Evolutionary conservation across 2,329 filamentous ascomycete genomes (phyloP).

Genomic region (Rutstroemia sp.): DNA sequence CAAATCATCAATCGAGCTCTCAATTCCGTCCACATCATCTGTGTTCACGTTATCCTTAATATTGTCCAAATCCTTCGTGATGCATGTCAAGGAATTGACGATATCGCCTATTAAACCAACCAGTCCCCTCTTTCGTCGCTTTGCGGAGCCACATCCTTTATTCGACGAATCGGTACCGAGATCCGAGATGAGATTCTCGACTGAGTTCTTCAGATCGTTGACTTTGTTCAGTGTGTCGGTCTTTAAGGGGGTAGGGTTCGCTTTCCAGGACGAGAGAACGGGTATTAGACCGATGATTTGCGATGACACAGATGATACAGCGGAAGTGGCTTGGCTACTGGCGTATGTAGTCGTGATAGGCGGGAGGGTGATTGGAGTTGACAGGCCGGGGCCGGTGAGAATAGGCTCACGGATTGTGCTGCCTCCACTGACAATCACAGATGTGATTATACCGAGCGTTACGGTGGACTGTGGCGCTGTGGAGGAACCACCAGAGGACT

Average conservation of each 20-base stretch:
- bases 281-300: neutral
- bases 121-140: neutral
- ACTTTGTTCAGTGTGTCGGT: neutral
- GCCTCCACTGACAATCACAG: neutral
- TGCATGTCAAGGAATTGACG: neutral
- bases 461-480: neutral
- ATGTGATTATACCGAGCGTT: neutral
- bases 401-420: neutral
- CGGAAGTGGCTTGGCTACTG: neutral
- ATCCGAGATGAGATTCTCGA: neutral
- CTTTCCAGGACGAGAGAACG: neutral
- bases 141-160: neutral
- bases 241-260: neutral
- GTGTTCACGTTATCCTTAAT: neutral
- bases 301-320: neutral
- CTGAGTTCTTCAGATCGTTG: neutral
- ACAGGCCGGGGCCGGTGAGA: neutral
- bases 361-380: neutral
- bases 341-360: neutral
- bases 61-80: neutral
- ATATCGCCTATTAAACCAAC: neutral
- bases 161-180: neutral
- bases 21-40: neutral
- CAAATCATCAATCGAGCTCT: neutral
- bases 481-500: too few relatives aligned